Percentiles rank a stretch among this genome's conserved stretches.
Evolutionary conservation across 768 basidiomycete genomes (phyloP).

Genomic region (Stropharia rugosoannulata): DNA sequence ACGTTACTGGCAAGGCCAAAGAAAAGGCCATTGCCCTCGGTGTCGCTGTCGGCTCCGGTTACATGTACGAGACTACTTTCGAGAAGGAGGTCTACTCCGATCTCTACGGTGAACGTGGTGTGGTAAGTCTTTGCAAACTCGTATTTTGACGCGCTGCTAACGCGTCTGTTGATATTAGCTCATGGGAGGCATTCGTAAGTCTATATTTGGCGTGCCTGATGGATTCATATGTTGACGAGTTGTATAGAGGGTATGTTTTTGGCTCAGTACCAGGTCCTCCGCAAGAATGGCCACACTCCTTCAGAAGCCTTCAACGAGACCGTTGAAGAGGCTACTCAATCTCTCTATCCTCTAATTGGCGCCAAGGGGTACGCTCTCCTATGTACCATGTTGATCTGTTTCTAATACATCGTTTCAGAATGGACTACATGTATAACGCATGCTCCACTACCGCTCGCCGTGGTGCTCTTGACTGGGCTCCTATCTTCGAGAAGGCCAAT

Average conservation of each 20-base stretch:
- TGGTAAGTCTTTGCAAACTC: slow-evolving; percentile 55
- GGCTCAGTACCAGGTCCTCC: slow-evolving; percentile 97
- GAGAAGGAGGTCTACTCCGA: slow-evolving; percentile 99
- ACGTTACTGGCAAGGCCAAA: slow-evolving; percentile 96
- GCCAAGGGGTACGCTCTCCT: slow-evolving; percentile 70
- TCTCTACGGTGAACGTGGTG: slow-evolving; percentile 99
- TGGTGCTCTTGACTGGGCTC: slow-evolving; percentile 99
- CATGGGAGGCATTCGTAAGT: slow-evolving; percentile 94
- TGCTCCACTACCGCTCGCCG: slow-evolving; percentile 99
- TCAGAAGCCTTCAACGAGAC: slow-evolving; percentile 99
- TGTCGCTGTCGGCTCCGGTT: slow-evolving; percentile 94
- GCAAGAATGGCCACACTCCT: slow-evolving; percentile 93
- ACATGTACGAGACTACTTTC: slow-evolving; percentile 99
- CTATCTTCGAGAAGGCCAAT: slow-evolving; percentile 94
- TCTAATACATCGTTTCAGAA: slow-evolving; percentile 40
- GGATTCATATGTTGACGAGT: neutral
- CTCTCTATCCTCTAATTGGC: slow-evolving; percentile 95
- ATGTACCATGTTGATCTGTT: neutral
- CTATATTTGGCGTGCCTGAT: neutral
- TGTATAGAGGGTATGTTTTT: slow-evolving; percentile 91
- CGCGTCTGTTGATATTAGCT: slow-evolving; percentile 46
- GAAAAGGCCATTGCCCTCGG: slow-evolving; percentile 96
- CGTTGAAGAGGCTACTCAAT: slow-evolving; percentile 99
- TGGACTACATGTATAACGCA: slow-evolving; percentile 99
- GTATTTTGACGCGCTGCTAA: slow-evolving; percentile 1